Evolutionary conservation across 2,329 filamentous ascomycete genomes (phyloP), one percentile per base, ranked within the genome.

Genomic region (Verticillium zaregamsianum): DNA sequence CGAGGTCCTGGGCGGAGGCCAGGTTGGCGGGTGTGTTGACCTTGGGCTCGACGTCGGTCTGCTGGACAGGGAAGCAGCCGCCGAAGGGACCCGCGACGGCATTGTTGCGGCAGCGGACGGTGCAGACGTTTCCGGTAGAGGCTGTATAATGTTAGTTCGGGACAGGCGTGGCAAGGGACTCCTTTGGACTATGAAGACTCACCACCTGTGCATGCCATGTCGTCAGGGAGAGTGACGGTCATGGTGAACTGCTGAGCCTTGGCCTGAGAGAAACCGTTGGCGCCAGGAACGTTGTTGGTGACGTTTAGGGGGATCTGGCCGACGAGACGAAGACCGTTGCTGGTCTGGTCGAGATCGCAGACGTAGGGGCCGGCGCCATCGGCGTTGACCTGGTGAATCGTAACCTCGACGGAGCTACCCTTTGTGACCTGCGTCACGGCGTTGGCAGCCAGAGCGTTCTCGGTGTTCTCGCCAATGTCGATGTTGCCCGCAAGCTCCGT

Each of bases 401-500:
- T 82, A 49, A 83, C 77, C 7, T 71, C 75, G 33, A 86, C 45
- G 45, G 74, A 63, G 40, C 73, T 75, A 33, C 83, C 83, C 2
- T 74, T 66, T 64, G 77, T 69, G 59, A 86, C 83, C 61, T 80
- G 73, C 2, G 84, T 86, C 4, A 86, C 80, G 4, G 74, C 68
- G 1, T 67, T 65, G 5, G 77, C 78, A 6, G 78, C 72, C 2
- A 86, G 65, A 5, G 80, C 80, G 61, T 81, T 80, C 71, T 86
- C 81, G 1, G 81, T 85, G 66, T 80, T 80, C 70, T 83, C 80
- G 40, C 79, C 80, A 59, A 89, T 78, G 65, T 89, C 84, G 69
- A 90, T 89, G 75, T 82, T 85, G 55, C 87, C 87, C 60, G 76
- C 68, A 57, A 84, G 70, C 70, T 88, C 79, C 9, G 86, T 90